Conservation (phyloP, 2,329 filamentous ascomycete species). For the Cryoendolithus antarcticus region DNA sequence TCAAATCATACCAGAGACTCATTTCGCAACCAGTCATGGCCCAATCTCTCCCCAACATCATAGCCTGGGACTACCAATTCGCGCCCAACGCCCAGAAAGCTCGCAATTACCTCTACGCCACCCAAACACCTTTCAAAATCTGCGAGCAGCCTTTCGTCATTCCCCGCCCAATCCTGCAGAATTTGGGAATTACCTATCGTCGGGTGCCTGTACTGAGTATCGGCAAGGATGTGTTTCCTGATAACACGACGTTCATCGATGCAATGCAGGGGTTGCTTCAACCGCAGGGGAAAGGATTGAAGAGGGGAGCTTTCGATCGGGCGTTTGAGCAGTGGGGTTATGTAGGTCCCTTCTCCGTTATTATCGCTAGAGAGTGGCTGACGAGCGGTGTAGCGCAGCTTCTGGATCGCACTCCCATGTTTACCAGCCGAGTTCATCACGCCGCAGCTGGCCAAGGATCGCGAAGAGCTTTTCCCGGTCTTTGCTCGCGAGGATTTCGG, state of each 20-base stretch:
- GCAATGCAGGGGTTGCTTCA: constrained; percentile 9
- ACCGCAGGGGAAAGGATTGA: constrained; percentile 9
- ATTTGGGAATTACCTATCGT: constrained; percentile 15
- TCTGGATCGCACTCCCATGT: constrained; percentile 11
- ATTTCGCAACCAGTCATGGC: no score
- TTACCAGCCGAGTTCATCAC: constrained; percentile 9
- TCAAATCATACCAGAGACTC: no score
- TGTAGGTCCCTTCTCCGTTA: constrained; percentile 2
- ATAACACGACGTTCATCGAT: constrained; percentile 12
- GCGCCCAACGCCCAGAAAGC: constrained; percentile 14
- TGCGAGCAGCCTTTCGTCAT: constrained; percentile 17
- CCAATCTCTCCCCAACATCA: constrained; percentile 3
- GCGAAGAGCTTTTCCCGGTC: constrained; percentile 11
- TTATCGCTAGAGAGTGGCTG: no score
- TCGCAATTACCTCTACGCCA: constrained; percentile 11
- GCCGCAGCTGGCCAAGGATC: constrained; percentile 10
- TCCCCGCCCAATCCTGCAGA: constrained; percentile 12
- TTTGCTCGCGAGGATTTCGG: constrained; percentile 12
- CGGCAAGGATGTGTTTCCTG: constrained; percentile 17
- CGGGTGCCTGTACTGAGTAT: constrained; percentile 15
- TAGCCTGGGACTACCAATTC: constrained; percentile 11
- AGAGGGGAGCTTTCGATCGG: constrained; percentile 4
- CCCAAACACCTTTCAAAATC: constrained; percentile 12
- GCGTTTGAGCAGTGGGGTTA: constrained; percentile 13
- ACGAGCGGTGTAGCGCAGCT: constrained; percentile 1